Conservation (phyloP, 2,329 filamentous ascomycete species). For the Huntiella bhutanensis region DNA sequence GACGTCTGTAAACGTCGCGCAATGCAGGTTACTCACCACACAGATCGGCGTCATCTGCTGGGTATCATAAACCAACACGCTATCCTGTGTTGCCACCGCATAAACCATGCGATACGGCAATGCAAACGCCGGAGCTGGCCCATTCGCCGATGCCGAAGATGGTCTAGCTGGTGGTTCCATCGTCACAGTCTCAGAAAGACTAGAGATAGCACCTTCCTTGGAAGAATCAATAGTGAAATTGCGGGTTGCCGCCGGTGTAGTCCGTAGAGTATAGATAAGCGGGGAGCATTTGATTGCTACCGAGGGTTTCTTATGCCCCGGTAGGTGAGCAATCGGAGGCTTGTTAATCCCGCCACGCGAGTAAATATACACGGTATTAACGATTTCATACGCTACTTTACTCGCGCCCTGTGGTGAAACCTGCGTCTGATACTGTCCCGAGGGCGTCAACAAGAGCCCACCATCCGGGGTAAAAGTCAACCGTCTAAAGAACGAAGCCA, state of each 20-base stretch:
- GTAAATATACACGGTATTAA: conserved; percentile 97
- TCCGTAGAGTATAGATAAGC: conserved; percentile 64
- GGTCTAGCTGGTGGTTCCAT: conserved; percentile 71
- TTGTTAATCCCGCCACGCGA: conserved; percentile 92
- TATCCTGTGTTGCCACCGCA: conserved; percentile 90
- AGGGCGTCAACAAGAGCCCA: conserved; percentile 80
- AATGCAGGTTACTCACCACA: conserved; percentile 91
- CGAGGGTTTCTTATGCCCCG: conserved; percentile 94
- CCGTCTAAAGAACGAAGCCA: conserved; percentile 90
- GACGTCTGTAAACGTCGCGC: conserved; percentile 90
- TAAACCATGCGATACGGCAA: conserved; percentile 90
- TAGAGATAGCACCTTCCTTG: conserved; percentile 61
- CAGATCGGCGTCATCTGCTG: conserved; percentile 89
- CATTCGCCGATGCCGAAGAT: conserved; percentile 31
- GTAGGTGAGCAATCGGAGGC: conserved; percentile 82
- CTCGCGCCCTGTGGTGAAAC: conserved; percentile 44
- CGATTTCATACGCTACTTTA: conserved; percentile 67
- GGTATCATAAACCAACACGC: conserved; percentile 87
- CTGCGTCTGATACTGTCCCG: conserved; percentile 81
- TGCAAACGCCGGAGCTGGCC: conserved; percentile 55
- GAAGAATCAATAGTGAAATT: conserved; percentile 90
- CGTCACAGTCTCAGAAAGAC: conserved; percentile 46
- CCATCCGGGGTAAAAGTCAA: conserved; percentile 91
- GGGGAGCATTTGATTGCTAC: conserved; percentile 92
- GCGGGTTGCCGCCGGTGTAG: conserved; percentile 48